Conservation (phyloP, 2,329 filamentous ascomycete genomes). For the Cyclaneusma minus region DNA sequence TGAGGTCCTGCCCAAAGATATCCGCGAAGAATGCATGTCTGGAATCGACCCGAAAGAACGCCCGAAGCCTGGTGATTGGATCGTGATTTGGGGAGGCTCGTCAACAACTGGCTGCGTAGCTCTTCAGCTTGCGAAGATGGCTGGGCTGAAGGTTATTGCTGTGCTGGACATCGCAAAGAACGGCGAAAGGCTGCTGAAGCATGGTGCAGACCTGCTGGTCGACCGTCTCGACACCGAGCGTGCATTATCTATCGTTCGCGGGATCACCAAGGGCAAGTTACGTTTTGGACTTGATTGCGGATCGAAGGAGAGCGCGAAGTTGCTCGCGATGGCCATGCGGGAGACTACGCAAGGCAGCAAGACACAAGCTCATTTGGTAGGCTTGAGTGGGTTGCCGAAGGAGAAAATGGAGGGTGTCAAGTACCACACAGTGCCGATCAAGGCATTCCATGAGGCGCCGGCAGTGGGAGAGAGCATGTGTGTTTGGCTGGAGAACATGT, state of each 20-base stretch:
- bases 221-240: constrained; percentile 50
- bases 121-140: constrained; percentile 52
- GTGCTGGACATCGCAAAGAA: constrained; percentile 54
- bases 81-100: constrained; percentile 61
- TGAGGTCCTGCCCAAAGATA: constrained; percentile 39
- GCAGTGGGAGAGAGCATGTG: constrained; percentile 46
- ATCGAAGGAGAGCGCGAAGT: constrained; percentile 44
- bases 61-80: constrained; percentile 46
- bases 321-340: constrained; percentile 23
- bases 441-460: constrained; percentile 56
- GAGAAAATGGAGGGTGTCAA: constrained; percentile 15
- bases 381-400: constrained; percentile 53
- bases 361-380: constrained; percentile 41
- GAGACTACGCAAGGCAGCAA: constrained; percentile 6
- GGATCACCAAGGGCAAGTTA: constrained; percentile 38
- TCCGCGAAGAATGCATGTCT: constrained; percentile 45
- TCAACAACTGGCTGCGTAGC: constrained; percentile 54
- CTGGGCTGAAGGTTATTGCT: constrained; percentile 47
- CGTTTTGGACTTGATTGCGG: constrained; percentile 56
- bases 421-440: constrained; percentile 45
- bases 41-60: constrained; percentile 35
- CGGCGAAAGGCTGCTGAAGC: constrained; percentile 37
- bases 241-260: constrained; percentile 48
- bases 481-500: constrained; percentile 50
- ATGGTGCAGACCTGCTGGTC: constrained; percentile 45